Percentiles rank a stretch among this genome's conserved stretches.
These are phyloP conservation scores for Edaphochlamys debaryana DNA, from an alignment of 139 green algal genomes.

Conservation along the genomic window DNA sequence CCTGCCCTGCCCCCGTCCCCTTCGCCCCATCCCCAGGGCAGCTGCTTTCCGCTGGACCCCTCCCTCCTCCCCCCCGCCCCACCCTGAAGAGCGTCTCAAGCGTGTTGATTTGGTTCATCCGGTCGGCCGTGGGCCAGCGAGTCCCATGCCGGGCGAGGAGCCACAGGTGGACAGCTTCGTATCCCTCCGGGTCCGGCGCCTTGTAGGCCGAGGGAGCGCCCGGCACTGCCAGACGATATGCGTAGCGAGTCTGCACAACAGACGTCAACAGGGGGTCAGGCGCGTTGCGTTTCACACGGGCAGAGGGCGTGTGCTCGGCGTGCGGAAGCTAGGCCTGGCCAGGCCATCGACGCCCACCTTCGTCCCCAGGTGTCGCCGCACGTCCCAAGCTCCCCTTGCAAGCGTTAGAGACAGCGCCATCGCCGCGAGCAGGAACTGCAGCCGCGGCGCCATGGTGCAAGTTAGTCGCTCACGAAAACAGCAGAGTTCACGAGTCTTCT, in stretches of 20 bases:
- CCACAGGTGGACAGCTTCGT: slow-evolving; percentile 45
- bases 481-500: too few species aligned
- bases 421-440: background rate
- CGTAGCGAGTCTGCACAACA: slow-evolving; percentile 51
- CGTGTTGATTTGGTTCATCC: slow-evolving; percentile 50
- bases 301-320: too few species aligned
- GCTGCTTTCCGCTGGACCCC: too few species aligned
- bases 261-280: too few species aligned
- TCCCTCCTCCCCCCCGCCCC: too few species aligned
- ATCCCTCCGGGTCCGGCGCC: slow-evolving; percentile 49
- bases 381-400: background rate
- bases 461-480: too few species aligned
- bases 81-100: slow-evolving; percentile 44
- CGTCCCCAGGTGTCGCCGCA: slow-evolving; percentile 22
- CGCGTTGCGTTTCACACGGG: too few species aligned
- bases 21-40: too few species aligned
- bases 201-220: slow-evolving; percentile 44
- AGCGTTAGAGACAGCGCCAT: background rate
- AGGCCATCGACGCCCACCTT: slow-evolving; percentile 7
- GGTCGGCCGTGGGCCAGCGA: slow-evolving; percentile 49
- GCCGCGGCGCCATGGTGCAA: too few species aligned
- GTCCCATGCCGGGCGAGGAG: slow-evolving; percentile 56
- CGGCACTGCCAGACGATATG: slow-evolving; percentile 15
- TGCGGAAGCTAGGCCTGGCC: background rate
- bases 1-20: too few species aligned